A percentile compares a stretch with the other conserved stretches of the same genome.
phyloP scores from a whole-genome alignment of 2,329 filamentous ascomycete species.

The Thelonectria olida region DNA sequence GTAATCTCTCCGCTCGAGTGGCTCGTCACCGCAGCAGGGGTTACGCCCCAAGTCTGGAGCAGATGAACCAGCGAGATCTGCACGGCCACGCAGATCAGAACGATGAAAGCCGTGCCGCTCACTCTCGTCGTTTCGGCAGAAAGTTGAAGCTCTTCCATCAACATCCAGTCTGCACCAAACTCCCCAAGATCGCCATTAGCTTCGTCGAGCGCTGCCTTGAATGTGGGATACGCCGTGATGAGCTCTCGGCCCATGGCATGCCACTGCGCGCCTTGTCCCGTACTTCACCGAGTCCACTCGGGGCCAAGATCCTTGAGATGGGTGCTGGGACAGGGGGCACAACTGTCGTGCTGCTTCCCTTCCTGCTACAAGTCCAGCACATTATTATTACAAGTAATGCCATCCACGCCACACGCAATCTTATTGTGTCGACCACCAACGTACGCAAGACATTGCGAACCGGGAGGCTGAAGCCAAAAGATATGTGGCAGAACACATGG shows the following conservation, averaged over 20 bases:
- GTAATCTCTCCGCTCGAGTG: slow-evolving; percentile 59
- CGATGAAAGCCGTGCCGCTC: slow-evolving; percentile 27
- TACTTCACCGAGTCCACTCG: no score
- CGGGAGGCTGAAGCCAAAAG: no score
- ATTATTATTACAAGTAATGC: no score
- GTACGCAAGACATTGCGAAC: no score
- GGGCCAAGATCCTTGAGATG: no score
- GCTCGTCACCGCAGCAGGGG: slow-evolving; percentile 49
- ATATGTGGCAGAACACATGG: no score
- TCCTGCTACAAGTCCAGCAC: no score
- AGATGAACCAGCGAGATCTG: slow-evolving; percentile 56
- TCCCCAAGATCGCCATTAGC: slow-evolving; percentile 32
- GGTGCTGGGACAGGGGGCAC: no score
- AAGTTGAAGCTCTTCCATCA: neutral
- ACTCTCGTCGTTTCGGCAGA: neutral
- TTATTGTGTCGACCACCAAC: no score
- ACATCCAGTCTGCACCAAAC: slow-evolving; percentile 40
- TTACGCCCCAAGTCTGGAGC: slow-evolving; percentile 50
- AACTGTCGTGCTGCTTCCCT: no score
- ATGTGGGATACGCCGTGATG: slow-evolving; percentile 17
- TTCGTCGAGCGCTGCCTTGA: neutral
- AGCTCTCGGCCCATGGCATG: slow-evolving; percentile 42
- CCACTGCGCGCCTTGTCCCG: slow-evolving; percentile 50
- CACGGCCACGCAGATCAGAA: slow-evolving; percentile 53
- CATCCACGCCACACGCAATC: no score